These are phyloP conservation scores for Epipyxis sp. DNA, from an alignment of 108 stramenopile genomes.

Conservation along the genomic window DNA sequence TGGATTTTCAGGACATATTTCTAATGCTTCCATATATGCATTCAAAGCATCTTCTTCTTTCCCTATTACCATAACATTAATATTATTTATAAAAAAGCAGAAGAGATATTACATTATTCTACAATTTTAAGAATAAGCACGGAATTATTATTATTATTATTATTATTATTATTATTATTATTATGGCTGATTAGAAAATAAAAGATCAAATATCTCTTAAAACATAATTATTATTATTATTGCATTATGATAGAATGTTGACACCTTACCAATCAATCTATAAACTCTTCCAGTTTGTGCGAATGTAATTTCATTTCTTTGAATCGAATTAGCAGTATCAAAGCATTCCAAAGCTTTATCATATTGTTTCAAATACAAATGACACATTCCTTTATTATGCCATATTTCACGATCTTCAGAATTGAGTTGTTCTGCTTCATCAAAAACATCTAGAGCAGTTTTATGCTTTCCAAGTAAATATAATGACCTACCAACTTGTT, in stretches of 20 bases:
- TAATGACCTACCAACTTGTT: slow-evolving; percentile 62
- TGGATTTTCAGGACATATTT: slow-evolving; percentile 60
- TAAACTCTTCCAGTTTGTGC: slow-evolving; percentile 58
- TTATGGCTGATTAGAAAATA: too few relatives aligned
- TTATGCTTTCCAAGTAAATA: slow-evolving; percentile 57
- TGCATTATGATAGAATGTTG: too few relatives aligned
- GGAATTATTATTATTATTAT: too few relatives aligned
- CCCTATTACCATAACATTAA: too few relatives aligned
- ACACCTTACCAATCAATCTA: slow-evolving; percentile 22
- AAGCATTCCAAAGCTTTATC: slow-evolving; percentile 54
- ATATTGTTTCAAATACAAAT: slow-evolving; percentile 53
- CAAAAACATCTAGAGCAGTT: slow-evolving; percentile 57
- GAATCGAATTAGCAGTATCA: slow-evolving; percentile 55
- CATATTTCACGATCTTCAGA: slow-evolving; percentile 64
- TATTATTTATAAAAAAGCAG: too few relatives aligned
- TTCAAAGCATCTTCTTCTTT: slow-evolving; percentile 28
- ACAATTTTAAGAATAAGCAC: too few relatives aligned
- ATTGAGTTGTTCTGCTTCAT: slow-evolving; percentile 48
- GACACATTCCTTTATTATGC: slow-evolving; percentile 60
- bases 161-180: too few relatives aligned
- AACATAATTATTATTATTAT: too few relatives aligned
- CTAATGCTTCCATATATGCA: slow-evolving; percentile 54
- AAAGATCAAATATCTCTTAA: too few relatives aligned
- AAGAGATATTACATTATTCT: too few relatives aligned
- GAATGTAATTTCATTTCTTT: slow-evolving; percentile 59